Conservation (phyloP, 768 basidiomycete species). For the Auricularia auricula-judae region DNA sequence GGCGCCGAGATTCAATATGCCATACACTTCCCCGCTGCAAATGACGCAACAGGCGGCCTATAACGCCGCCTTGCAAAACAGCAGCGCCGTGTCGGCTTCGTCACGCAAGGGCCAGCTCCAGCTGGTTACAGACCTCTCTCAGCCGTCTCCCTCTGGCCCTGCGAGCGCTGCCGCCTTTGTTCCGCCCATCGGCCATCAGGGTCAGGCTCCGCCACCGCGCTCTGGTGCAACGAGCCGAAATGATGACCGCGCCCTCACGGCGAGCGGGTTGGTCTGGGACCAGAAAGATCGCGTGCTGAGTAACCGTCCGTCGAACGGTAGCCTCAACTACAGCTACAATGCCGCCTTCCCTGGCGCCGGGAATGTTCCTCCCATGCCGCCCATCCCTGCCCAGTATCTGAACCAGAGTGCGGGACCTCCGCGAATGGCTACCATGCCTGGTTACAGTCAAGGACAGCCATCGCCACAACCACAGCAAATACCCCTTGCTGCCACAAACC, state of each 20-base stretch:
- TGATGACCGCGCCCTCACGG: constrained; percentile 19
- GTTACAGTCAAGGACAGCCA: constrained; percentile 8
- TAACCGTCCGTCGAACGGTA: constrained; percentile 56
- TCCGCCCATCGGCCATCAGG: constrained; percentile 24
- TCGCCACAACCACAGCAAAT: constrained; percentile 14
- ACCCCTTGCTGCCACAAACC: neutral
- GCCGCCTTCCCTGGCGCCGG: constrained; percentile 22
- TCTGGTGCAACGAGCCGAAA: constrained; percentile 14
- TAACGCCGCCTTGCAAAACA: neutral
- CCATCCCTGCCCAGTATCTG: constrained; percentile 64
- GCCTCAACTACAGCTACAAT: constrained; percentile 47
- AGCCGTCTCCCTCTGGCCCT: constrained; percentile 38
- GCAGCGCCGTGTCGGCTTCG: constrained; percentile 6
- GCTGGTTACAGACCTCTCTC: constrained; percentile 53
- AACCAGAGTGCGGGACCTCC: constrained; percentile 32
- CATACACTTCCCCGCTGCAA: constrained; percentile 27
- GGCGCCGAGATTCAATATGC: constrained; percentile 55
- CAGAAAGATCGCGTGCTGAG: constrained; percentile 49
- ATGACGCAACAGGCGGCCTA: neutral
- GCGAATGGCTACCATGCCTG: constrained; percentile 13
- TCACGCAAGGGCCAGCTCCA: constrained; percentile 34
- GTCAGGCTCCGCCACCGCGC: constrained; percentile 23
- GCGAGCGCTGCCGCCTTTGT: constrained; percentile 38
- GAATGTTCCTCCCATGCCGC: constrained; percentile 53
- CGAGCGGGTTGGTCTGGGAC: constrained; percentile 40